A percentile compares a stretch with the other conserved stretches of the same genome.
These are phyloP conservation scores for Dendrobium nobile DNA, from an alignment of 106 monocot species.

Conservation along the genomic window DNA sequence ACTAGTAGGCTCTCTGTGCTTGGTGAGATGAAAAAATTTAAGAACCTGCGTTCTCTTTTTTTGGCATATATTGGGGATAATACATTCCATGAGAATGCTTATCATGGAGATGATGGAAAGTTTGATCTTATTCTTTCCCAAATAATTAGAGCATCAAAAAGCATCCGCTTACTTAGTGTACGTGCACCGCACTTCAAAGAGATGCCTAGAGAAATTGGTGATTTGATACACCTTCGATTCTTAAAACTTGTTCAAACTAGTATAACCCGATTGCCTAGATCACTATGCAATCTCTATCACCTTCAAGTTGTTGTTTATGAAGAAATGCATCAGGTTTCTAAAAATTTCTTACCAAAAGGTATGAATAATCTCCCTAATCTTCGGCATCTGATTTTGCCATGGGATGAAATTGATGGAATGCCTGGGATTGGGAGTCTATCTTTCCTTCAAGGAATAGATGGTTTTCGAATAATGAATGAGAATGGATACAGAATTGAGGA, in stretches of 20 bases:
- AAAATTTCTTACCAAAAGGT: conserved; percentile 11
- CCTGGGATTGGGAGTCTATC: conserved; percentile 16
- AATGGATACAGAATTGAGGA: conserved; percentile 14
- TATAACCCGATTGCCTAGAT: conserved; percentile 14
- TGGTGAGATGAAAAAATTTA: neutral
- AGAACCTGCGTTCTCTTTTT: conserved; percentile 10
- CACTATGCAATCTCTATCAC: conserved; percentile 12
- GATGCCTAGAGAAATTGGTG: conserved; percentile 12
- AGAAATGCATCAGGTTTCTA: conserved; percentile 3
- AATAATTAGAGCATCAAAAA: conserved; percentile 6
- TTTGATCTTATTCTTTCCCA: conserved; percentile 1
- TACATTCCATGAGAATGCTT: neutral
- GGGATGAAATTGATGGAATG: neutral
- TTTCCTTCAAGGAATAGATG: conserved; percentile 8
- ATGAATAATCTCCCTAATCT: conserved; percentile 18
- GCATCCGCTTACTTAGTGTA: neutral
- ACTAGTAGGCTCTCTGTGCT: neutral
- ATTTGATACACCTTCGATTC: conserved; percentile 31
- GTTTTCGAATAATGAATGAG: conserved; percentile 3
- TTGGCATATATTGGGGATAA: conserved; percentile 2
- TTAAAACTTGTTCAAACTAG: conserved; percentile 10
- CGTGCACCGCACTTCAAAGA: neutral
- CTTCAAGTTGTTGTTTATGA: conserved; percentile 3
- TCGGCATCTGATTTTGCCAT: neutral
- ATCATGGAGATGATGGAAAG: neutral